These are phyloP conservation scores for Vanilla planifolia DNA, from an alignment of 106 monocot species.

Conservation along the genomic window DNA sequence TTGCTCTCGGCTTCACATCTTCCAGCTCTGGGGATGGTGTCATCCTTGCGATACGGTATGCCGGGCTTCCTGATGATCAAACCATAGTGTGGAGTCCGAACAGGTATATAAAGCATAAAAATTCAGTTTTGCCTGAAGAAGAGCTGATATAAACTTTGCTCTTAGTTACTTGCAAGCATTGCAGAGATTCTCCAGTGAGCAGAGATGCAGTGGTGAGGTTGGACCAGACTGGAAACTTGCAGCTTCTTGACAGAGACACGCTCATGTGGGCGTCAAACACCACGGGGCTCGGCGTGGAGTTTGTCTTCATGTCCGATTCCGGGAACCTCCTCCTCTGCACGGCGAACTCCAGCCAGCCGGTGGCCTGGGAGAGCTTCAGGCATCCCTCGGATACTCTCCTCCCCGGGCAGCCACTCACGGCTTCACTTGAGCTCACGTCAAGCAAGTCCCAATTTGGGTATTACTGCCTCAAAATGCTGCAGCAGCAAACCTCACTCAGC, in stretches of 20 bases:
- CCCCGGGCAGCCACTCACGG: constrained; percentile 23
- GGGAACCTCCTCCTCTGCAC: constrained; percentile 29
- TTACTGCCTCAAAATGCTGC: constrained; percentile 45
- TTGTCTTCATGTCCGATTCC: constrained; percentile 22
- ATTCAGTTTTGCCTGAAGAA: not conserved
- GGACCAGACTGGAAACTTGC: constrained; percentile 18
- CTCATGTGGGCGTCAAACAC: constrained; percentile 28
- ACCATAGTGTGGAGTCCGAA: constrained; percentile 33
- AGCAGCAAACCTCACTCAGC: constrained; percentile 36
- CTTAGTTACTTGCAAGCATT: not conserved
- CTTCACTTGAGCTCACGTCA: constrained; percentile 27
- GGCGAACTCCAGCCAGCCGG: not conserved
- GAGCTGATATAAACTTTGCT: not conserved
- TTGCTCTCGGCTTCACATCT: constrained; percentile 28
- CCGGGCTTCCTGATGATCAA: constrained; percentile 14
- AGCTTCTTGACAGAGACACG: constrained; percentile 9
- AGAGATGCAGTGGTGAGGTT: constrained; percentile 17
- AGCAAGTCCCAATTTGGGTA: constrained; percentile 13
- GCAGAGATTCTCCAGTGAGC: constrained; percentile 26
- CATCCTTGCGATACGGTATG: constrained; percentile 29
- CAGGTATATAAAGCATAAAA: not conserved
- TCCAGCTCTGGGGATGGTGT: constrained; percentile 1
- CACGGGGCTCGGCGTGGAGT: constrained; percentile 2
- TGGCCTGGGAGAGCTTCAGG: constrained; percentile 36
- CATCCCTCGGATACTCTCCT: constrained; percentile 40